phyloP scores from a whole-genome alignment of 2,329 filamentous ascomycete genomes.

The Trichophyton verrucosum region DNA sequence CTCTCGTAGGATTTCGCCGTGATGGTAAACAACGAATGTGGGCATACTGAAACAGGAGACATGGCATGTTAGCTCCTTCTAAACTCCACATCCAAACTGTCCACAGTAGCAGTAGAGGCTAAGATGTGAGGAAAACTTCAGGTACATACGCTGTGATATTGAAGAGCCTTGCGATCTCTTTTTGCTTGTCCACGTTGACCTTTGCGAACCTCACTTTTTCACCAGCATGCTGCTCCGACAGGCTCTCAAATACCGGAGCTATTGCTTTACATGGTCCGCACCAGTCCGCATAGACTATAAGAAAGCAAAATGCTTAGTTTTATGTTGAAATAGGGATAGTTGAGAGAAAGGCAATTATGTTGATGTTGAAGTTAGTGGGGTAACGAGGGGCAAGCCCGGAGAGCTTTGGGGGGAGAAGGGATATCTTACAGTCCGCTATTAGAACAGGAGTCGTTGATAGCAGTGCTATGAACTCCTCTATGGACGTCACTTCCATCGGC shows the following conservation, averaged over 20 bases:
- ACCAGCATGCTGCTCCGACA: slow-evolving; percentile 58
- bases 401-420: neutral
- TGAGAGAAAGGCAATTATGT: neutral
- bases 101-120: neutral
- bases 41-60: slow-evolving; percentile 49
- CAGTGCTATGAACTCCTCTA: slow-evolving; percentile 53
- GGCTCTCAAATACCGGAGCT: slow-evolving; percentile 66
- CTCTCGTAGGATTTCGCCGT: slow-evolving; percentile 53
- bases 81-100: neutral
- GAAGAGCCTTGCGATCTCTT: slow-evolving; percentile 62
- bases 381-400: slow-evolving; percentile 13
- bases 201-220: slow-evolving; percentile 72
- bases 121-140: neutral
- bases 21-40: slow-evolving; percentile 81
- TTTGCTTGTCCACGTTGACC: slow-evolving; percentile 68
- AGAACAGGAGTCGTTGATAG: slow-evolving; percentile 65
- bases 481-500: slow-evolving; percentile 47
- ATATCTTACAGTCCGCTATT: slow-evolving; percentile 70
- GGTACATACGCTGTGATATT: slow-evolving; percentile 50
- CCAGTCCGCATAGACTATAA: slow-evolving; percentile 73
- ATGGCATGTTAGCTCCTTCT: neutral
- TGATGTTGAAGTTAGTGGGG: slow-evolving; percentile 1
- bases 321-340: neutral
- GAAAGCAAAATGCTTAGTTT: slow-evolving; percentile 17
- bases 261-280: slow-evolving; percentile 75